Evolutionary conservation across 495 filamentous ascomycete genomes (phyloP), one percentile per base, ranked within the genome.

Genomic region (Xylaria palmicola): DNA sequence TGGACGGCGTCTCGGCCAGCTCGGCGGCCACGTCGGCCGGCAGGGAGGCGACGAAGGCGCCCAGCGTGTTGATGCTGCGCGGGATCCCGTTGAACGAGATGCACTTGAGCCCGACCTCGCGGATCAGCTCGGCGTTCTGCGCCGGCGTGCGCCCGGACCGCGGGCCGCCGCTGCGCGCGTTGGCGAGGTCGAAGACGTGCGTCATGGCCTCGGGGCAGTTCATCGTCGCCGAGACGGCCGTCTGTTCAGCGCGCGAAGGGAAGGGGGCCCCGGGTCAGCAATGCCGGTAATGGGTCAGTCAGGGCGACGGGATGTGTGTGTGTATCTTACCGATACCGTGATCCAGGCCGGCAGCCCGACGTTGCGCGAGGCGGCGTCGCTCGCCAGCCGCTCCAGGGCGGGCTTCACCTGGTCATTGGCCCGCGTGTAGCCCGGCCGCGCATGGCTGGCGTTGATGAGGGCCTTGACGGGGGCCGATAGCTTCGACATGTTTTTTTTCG

Each of bases 81-180:
- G 90, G 90, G 65, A 93, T 89, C 39, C 90, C 90, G 74, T 93
- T 93, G 80, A 93, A 91, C 44, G 83, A 85, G 69, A 93, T 91
- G 72, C 89, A 92, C 71, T 93, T 93, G 41, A 93, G 79, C 3
- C 87, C 89, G 65, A 90, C 81, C 66, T 91, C 89, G 64, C 90
- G 85, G 80, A 93, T 90, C 19, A 90, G 72, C 69, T 91, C 89
- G 45, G 88, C 89, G 6, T 83, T 81, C 39, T 78, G 74, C n/a
- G 86, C 75, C 22, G 77, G 68, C 20, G 76, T 72, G 43, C 88
- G 79, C 29, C 68, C 67, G 6, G 40, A 15, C 10, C n/a, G 19
- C 1, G 29, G 15, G 22, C 20, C 29, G n/a, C 37, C 22, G 22
- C 20, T 39, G n/a, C 37, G 51, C 2, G 62, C 36, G 63, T 69